Evolutionary conservation across 768 basidiomycete genomes (phyloP).

Genomic region (Chlorophyllum brunneum): DNA sequence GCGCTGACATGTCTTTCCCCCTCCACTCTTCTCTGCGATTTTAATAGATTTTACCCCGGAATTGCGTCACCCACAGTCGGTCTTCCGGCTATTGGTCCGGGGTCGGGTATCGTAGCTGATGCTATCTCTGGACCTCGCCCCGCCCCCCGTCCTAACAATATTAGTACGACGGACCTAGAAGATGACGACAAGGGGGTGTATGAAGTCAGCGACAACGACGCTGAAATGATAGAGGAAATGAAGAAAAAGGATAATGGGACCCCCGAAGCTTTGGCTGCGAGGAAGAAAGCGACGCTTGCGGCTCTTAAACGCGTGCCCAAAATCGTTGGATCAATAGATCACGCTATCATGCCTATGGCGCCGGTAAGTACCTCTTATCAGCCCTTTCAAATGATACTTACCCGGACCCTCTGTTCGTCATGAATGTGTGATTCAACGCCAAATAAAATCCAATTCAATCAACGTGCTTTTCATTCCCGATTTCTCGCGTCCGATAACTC

Average conservation of each 20-base stretch:
- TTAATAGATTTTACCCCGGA: slow-evolving; percentile 45
- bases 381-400: not conserved
- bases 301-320: slow-evolving; percentile 27
- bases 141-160: not conserved
- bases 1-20: not conserved
- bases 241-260: not conserved
- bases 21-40: not conserved
- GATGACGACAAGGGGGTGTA: slow-evolving; percentile 15
- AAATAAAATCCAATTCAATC: not conserved
- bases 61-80: slow-evolving; percentile 26
- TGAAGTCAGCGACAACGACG: slow-evolving; percentile 9
- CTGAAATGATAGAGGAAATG: not conserved
- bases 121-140: slow-evolving; percentile 13
- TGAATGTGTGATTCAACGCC: not conserved
- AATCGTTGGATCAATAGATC: slow-evolving; percentile 76
- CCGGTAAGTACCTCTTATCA: slow-evolving; percentile 48
- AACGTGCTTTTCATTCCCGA: slow-evolving; percentile 3
- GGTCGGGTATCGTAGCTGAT: slow-evolving; percentile 19
- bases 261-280: not conserved
- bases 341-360: slow-evolving; percentile 76
- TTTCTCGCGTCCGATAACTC: not conserved
- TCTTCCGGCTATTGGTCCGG: slow-evolving; percentile 29
- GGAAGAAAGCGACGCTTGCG: slow-evolving; percentile 11
- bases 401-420: not conserved
- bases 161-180: slow-evolving; percentile 14